Evolutionary conservation across 148 eudicot genomes (phyloP), one percentile per base, ranked within the genome.

Genomic region (Salicornia ramosissima): DNA sequence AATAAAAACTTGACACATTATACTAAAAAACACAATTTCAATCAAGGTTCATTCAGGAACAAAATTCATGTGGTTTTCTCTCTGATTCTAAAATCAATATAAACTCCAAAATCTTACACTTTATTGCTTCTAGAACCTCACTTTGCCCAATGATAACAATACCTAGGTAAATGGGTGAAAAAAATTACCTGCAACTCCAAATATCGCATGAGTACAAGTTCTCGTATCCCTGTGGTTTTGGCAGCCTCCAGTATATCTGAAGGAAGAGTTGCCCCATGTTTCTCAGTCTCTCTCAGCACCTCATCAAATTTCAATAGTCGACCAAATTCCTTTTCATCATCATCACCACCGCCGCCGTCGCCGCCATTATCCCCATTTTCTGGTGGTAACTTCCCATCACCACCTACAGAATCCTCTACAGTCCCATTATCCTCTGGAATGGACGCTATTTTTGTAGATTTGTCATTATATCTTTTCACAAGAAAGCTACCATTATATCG

Each of bases 231-330:
- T 2, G 81, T 75, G 26, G 74, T 76, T 61, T 82, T 79, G 0
- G 90, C 87, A 6, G 87, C 90, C 75, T 86, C 85, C 39, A 86
- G 64, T 76, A 86, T 71, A 74, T 86, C 90, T 8, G 67, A 33
- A 0, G 90, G 90, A 46, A 86, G 86, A 53, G 57, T 86, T 45
- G 64, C 82, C 61, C 87, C 84, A 54, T 80, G 79, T 67, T 79
- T 83, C 75, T 86, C 86, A 0, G 79, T 60, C 72, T 84, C 86
- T 60, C 65, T 84, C 43, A 86, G 72, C 74, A 86, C 84, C 31
- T 86, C 90, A 67, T 84, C 87, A 72, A 84, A 82, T 80, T 80
- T 84, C 85, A 86, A 64, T 34, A 86, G 61, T 3, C 79, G 84
- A 51, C 90, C 88, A 61, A 84, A 86, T 70, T 86, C 88, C 67